phyloP scores from a whole-genome alignment of 148 eudicot species.

The Rheum nobile region DNA sequence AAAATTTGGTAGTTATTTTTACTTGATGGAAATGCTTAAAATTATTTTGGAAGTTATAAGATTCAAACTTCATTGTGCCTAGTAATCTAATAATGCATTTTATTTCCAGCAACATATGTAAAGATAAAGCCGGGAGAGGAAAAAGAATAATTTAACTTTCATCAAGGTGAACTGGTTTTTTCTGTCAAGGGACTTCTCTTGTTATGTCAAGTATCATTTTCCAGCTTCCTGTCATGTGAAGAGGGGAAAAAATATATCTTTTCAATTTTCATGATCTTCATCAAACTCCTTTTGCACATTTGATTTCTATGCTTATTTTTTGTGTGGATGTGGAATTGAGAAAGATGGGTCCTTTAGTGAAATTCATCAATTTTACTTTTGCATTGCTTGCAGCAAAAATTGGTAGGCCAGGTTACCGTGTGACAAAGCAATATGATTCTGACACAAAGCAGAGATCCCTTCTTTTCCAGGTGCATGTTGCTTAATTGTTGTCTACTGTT shows the following conservation, averaged over 20 bases:
- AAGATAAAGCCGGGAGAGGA: not conserved
- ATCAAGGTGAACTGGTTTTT: not conserved
- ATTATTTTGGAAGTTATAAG: not conserved
- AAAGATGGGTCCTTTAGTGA: not conserved
- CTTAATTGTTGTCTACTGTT: not conserved
- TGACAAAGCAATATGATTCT: constrained; percentile 88
- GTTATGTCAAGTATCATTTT: not conserved
- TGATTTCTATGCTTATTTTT: not conserved
- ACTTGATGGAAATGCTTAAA: not conserved
- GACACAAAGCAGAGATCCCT: constrained; percentile 94
- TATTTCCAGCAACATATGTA: not conserved
- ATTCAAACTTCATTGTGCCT: not conserved
- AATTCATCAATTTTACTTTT: not conserved
- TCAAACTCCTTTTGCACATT: not conserved
- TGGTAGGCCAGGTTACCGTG: constrained; percentile 94
- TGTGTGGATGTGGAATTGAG: not conserved
- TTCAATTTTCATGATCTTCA: not conserved
- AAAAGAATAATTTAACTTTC: not conserved
- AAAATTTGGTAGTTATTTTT: not conserved
- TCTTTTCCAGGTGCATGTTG: constrained; percentile 66
- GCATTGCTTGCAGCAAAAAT: constrained; percentile 15
- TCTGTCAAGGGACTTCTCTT: not conserved
- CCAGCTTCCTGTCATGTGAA: not conserved
- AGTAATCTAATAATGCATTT: not conserved
- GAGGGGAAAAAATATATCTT: not conserved